These are phyloP conservation scores for Gastrodia elata DNA, from an alignment of 106 monocot genomes.

Conservation along the genomic window DNA sequence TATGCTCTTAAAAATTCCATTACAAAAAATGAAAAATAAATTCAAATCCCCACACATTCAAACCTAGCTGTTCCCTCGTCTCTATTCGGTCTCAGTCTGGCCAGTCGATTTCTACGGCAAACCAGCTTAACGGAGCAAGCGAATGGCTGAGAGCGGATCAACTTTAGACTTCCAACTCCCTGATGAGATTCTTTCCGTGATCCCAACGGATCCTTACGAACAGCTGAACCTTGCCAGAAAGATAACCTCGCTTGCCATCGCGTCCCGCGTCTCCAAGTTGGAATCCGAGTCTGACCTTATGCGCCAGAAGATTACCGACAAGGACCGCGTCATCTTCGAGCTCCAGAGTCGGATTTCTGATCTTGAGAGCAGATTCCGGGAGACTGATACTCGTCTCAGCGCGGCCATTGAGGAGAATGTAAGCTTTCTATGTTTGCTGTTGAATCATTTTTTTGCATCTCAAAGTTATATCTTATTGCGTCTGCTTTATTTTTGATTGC, in stretches of 20 bases:
- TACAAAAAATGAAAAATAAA: no score
- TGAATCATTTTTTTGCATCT: conserved; percentile 1
- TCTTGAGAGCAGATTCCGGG: conserved; percentile 30
- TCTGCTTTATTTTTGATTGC: conserved; percentile 1
- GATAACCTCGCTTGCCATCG: conserved; percentile 84
- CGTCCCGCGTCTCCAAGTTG: conserved; percentile 63
- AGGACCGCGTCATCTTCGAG: conserved; percentile 45
- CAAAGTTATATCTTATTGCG: not conserved
- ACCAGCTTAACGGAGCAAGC: not conserved
- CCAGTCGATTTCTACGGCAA: conserved; percentile 7
- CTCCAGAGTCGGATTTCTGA: conserved; percentile 28
- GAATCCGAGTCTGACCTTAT: conserved; percentile 43
- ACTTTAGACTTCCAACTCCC: conserved; percentile 46
- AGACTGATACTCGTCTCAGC: conserved; percentile 33
- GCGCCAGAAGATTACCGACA: conserved; percentile 36
- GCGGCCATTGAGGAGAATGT: conserved; percentile 58
- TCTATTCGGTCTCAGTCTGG: not conserved
- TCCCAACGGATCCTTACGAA: conserved; percentile 76
- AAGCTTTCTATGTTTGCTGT: not conserved
- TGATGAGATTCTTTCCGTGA: conserved; percentile 61
- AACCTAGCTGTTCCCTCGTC: not conserved
- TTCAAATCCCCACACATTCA: conserved; percentile 2
- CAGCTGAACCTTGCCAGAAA: conserved; percentile 72
- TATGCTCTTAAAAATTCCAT: no score
- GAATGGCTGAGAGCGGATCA: conserved; percentile 10